Evolutionary conservation across 352 stramenopile species (phyloP).

Genomic region (Phytophthora constricta): DNA sequence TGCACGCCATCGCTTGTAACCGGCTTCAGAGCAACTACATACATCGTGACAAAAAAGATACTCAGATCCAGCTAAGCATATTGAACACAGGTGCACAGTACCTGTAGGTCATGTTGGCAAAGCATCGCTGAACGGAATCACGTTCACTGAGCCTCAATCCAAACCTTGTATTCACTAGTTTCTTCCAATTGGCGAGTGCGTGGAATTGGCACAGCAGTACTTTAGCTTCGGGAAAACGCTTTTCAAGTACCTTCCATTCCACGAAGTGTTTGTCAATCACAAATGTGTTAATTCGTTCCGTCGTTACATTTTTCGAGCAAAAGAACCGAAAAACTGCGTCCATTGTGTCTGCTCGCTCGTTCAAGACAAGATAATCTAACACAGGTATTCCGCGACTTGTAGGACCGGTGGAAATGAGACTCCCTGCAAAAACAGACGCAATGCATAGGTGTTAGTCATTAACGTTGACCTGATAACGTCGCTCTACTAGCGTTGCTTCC

Average conservation of each 20-base stretch:
- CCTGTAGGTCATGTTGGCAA: slow-evolving; percentile 9
- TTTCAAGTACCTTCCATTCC: background rate
- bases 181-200: slow-evolving; percentile 10
- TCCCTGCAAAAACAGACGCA: background rate
- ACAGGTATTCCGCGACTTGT: background rate
- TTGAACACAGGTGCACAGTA: background rate
- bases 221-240: slow-evolving; percentile 4
- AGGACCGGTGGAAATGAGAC: background rate
- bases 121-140: background rate
- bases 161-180: background rate
- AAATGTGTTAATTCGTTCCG: no score
- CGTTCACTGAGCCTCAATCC: background rate
- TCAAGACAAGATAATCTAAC: background rate
- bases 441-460: background rate
- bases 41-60: background rate
- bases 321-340: background rate
- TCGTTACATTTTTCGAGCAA: background rate
- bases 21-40: background rate
- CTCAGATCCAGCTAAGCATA: no score
- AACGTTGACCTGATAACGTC: background rate
- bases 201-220: slow-evolving; percentile 16
- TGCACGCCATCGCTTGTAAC: background rate
- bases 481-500: background rate
- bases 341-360: background rate
- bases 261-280: background rate